These are phyloP conservation scores for Conringia planisiliqua DNA, from an alignment of 345 rosid species.

Conservation along the genomic window DNA sequence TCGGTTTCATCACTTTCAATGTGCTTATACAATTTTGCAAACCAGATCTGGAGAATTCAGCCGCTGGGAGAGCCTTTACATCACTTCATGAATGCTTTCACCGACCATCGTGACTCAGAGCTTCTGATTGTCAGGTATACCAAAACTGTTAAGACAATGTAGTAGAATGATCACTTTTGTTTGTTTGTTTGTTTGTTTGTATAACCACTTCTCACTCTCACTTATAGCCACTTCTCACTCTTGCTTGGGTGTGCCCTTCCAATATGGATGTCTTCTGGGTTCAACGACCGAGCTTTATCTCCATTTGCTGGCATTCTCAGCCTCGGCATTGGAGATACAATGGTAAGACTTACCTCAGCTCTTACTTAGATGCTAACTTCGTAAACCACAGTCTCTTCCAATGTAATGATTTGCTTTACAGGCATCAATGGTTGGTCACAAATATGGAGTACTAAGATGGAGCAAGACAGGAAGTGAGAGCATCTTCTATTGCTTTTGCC, in stretches of 20 bases:
- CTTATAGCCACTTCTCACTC: conserved; percentile 81
- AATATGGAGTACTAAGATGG: conserved; percentile 94
- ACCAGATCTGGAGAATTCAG: conserved; percentile 87
- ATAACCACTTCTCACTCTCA: neutral
- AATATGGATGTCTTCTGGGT: conserved; percentile 92
- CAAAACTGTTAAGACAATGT: neutral
- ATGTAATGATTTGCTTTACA: conserved; percentile 22
- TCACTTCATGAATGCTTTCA: conserved; percentile 90
- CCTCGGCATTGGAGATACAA: conserved; percentile 97
- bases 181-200: neutral
- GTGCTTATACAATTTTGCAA: neutral
- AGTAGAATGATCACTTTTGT: neutral
- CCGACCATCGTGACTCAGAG: conserved; percentile 96
- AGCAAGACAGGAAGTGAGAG: conserved; percentile 91
- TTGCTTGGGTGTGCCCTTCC: conserved; percentile 96
- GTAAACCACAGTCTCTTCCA: neutral
- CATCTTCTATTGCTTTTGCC: neutral
- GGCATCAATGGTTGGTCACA: conserved; percentile 98
- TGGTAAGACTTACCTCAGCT: conserved; percentile 50
- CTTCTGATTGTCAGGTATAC: conserved; percentile 77
- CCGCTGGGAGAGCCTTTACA: conserved; percentile 75
- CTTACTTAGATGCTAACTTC: neutral
- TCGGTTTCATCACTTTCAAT: neutral
- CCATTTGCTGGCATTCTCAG: conserved; percentile 97
- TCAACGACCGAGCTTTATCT: conserved; percentile 89